phyloP scores from a whole-genome alignment of 495 filamentous ascomycete genomes.

The Penicillium dipodomyicola region DNA sequence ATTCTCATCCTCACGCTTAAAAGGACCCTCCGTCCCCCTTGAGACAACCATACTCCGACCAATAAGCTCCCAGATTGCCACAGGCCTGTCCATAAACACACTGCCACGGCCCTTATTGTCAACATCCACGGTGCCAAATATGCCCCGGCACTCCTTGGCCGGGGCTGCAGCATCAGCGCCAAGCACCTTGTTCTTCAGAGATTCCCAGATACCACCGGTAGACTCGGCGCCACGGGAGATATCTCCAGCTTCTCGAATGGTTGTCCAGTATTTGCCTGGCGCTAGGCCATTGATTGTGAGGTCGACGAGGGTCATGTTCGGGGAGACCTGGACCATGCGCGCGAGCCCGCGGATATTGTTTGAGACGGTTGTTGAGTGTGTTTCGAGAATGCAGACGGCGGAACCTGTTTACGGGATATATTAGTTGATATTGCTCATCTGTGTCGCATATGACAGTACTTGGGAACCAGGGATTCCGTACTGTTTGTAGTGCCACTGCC shows the following conservation, averaged over 20 bases:
- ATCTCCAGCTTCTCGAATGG: conserved; percentile 82
- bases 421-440: neutral
- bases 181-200: conserved; percentile 48
- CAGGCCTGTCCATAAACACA: conserved; percentile 72
- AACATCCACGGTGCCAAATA: conserved; percentile 74
- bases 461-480: conserved; percentile 43
- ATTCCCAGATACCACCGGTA: conserved; percentile 80
- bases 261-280: conserved; percentile 77
- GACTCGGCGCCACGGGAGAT: conserved; percentile 79
- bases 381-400: conserved; percentile 95
- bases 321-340: conserved; percentile 76
- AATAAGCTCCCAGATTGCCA: conserved; percentile 94
- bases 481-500: conserved; percentile 83
- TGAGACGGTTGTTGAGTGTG: conserved; percentile 59
- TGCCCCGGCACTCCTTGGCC: conserved; percentile 54
- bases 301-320: conserved; percentile 77
- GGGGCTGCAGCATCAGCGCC: conserved; percentile 34
- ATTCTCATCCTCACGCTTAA: conserved; percentile 68
- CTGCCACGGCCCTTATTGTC: conserved; percentile 59
- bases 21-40: conserved; percentile 45
- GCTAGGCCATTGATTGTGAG: conserved; percentile 82
- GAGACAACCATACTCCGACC: conserved; percentile 85
- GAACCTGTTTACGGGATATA: conserved; percentile 54
- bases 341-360: conserved; percentile 72
- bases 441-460: conserved; percentile 4